phyloP scores from a whole-genome alignment of 2,329 filamentous ascomycete species.

The Ophiocordyceps robertsii region DNA sequence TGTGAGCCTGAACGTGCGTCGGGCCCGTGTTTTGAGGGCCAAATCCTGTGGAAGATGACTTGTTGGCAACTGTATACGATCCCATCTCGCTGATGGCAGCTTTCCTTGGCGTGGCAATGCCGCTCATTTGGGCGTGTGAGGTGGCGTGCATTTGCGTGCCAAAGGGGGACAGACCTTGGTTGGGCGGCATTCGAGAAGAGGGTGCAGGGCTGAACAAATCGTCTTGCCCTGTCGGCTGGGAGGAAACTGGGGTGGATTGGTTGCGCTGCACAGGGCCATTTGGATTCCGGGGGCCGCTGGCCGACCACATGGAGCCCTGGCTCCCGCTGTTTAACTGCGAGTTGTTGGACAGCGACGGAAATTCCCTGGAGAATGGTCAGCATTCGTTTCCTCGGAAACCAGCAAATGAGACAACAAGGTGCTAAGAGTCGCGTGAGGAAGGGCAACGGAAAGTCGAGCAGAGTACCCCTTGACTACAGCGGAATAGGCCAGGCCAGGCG shows the following conservation, averaged over 20 bases:
- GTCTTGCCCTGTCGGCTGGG: conserved; percentile 37
- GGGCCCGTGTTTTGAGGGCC: conserved; percentile 28
- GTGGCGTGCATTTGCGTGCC: conserved; percentile 30
- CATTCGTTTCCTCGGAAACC: background rate
- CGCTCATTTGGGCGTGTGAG: conserved; percentile 32
- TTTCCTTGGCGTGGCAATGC: conserved; percentile 47
- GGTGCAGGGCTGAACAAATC: conserved; percentile 28
- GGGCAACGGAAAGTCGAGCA: conserved; percentile 1
- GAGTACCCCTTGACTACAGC: conserved; percentile 18
- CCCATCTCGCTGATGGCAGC: conserved; percentile 43
- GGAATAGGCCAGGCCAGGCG: conserved; percentile 11
- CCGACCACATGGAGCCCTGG: conserved; percentile 41
- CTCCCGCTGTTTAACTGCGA: conserved; percentile 35
- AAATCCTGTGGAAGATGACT: conserved; percentile 43
- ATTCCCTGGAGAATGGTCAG: conserved; percentile 33
- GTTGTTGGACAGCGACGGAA: conserved; percentile 51
- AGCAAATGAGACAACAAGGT: background rate
- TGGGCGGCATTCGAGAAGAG: conserved; percentile 23
- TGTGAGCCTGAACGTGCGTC: conserved; percentile 23
- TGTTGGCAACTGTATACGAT: conserved; percentile 35
- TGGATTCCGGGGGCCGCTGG: conserved; percentile 32
- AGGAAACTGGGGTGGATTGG: conserved; percentile 33
- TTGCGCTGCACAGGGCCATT: conserved; percentile 36
- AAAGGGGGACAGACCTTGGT: conserved; percentile 40
- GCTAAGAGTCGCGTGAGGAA: background rate